Conservation (phyloP, 148 eudicot genomes). For the Persicaria maculosa region DNA sequence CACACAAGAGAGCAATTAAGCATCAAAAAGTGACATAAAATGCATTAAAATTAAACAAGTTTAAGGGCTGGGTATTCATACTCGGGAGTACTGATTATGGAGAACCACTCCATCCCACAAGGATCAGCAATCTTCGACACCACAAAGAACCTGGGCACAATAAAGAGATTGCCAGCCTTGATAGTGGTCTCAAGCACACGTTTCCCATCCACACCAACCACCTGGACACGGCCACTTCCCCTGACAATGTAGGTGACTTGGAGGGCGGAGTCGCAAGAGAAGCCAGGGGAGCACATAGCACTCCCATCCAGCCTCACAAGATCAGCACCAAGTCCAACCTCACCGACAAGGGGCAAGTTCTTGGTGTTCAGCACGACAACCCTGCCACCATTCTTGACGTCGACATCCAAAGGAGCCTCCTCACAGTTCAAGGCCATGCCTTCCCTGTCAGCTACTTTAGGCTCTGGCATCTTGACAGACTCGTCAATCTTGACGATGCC, state of each 20-base stretch:
- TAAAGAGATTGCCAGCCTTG: constrained; percentile 62
- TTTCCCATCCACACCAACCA: constrained; percentile 78
- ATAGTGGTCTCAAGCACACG: constrained; percentile 59
- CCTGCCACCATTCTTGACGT: constrained; percentile 61
- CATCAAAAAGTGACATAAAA: not conserved
- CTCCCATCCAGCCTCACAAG: constrained; percentile 59
- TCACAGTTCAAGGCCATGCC: constrained; percentile 76
- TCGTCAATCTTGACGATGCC: constrained; percentile 59
- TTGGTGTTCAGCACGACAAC: constrained; percentile 78
- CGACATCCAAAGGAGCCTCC: constrained; percentile 85
- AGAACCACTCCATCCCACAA: constrained; percentile 89
- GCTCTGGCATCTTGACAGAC: constrained; percentile 58
- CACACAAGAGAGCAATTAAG: not conserved
- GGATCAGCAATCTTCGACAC: constrained; percentile 73
- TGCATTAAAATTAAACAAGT: not conserved
- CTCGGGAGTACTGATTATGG: constrained; percentile 83
- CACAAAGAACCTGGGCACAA: constrained; percentile 81
- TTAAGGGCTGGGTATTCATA: constrained; percentile 22
- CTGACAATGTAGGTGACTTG: constrained; percentile 75
- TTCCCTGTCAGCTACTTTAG: constrained; percentile 42
- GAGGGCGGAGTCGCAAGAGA: constrained; percentile 80
- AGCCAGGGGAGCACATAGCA: constrained; percentile 86
- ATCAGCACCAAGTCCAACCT: constrained; percentile 79
- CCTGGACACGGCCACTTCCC: constrained; percentile 84
- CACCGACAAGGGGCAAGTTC: constrained; percentile 90